phyloP scores from a whole-genome alignment of 495 filamentous ascomycete genomes.

The Penicillium simplicissimum region DNA sequence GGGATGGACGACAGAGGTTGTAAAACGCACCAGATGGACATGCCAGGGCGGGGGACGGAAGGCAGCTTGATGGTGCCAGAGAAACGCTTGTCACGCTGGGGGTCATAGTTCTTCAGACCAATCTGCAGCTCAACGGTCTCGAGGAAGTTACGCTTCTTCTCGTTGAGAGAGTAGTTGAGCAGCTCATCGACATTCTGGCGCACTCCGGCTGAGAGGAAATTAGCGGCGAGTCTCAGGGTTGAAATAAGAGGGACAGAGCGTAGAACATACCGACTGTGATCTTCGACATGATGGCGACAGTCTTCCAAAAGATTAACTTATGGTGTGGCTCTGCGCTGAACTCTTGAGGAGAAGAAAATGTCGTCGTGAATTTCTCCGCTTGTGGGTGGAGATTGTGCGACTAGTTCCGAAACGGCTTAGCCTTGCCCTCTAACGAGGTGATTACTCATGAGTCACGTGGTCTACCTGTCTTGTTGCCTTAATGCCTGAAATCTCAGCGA shows the following conservation, averaged over 20 bases:
- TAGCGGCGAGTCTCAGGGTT: conserved; percentile 23
- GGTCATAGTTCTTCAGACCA: conserved; percentile 99
- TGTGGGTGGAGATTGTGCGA: conserved; percentile 37
- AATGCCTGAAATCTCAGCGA: background rate
- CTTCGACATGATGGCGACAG: conserved; percentile 73
- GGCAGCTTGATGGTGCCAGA: conserved; percentile 96
- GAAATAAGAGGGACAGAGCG: background rate
- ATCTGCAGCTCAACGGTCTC: conserved; percentile 92
- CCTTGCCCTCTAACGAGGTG: conserved; percentile 37
- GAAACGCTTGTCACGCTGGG: conserved; percentile 99
- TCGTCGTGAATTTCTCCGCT: conserved; percentile 47
- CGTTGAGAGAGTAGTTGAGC: conserved; percentile 90
- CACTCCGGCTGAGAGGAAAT: conserved; percentile 75
- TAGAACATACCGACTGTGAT: conserved; percentile 77
- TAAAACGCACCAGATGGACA: conserved; percentile 79
- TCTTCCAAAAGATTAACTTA: conserved; percentile 64
- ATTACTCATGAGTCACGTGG: conserved; percentile 25
- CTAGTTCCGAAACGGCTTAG: conserved; percentile 38
- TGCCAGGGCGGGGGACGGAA: conserved; percentile 84
- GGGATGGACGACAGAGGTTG: background rate
- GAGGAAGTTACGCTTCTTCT: conserved; percentile 99
- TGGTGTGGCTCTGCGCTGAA: conserved; percentile 69
- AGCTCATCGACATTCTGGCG: conserved; percentile 88
- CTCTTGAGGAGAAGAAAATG: conserved; percentile 32
- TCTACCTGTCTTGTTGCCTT: background rate